Conservation (phyloP, 2,329 filamentous ascomycete genomes). For the Aaosphaeria arxii region DNA sequence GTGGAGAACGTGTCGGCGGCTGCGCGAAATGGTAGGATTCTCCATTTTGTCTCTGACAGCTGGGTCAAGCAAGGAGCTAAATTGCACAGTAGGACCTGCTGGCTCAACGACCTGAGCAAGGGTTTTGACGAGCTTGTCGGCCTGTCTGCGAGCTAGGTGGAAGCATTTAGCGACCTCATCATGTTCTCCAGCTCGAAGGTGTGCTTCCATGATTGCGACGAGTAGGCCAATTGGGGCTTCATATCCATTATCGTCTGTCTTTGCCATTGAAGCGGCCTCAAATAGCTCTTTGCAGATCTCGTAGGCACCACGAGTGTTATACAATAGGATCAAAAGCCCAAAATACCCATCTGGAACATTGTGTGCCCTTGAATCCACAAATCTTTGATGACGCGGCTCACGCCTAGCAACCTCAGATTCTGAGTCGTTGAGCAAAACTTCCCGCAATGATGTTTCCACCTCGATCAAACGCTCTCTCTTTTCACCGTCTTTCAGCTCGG, state of each 20-base stretch:
- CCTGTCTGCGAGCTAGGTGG: slow-evolving; percentile 57
- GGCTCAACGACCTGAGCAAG: slow-evolving; percentile 31
- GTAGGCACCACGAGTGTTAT: slow-evolving; percentile 47
- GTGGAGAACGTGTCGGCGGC: slow-evolving; percentile 49
- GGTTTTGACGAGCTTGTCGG: slow-evolving; percentile 40
- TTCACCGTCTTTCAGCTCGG: slow-evolving; percentile 8
- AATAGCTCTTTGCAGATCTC: slow-evolving; percentile 36
- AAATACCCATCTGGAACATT: slow-evolving; percentile 52
- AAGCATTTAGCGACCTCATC: slow-evolving; percentile 65
- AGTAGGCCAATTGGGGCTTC: slow-evolving; percentile 39
- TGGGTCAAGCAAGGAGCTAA: slow-evolving; percentile 20
- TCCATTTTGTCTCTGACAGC: slow-evolving; percentile 13
- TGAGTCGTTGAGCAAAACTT: slow-evolving; percentile 23
- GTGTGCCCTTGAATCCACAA: slow-evolving; percentile 26
- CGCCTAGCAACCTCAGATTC: slow-evolving; percentile 24
- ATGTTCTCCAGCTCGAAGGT: slow-evolving; percentile 57
- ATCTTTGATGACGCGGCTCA: slow-evolving; percentile 20
- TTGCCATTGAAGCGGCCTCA: slow-evolving; percentile 10
- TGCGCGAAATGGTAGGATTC: slow-evolving; percentile 20
- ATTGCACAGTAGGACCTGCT: slow-evolving; percentile 14
- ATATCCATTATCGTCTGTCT: slow-evolving; percentile 7
- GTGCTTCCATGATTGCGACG: slow-evolving; percentile 63
- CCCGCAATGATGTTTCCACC: slow-evolving; percentile 25
- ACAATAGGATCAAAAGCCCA: slow-evolving; percentile 55
- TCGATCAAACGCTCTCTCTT: slow-evolving; percentile 15